Base-by-base conservation (phyloP, 257 asterid genomes). In the Nicotiana paniculata region DNA sequence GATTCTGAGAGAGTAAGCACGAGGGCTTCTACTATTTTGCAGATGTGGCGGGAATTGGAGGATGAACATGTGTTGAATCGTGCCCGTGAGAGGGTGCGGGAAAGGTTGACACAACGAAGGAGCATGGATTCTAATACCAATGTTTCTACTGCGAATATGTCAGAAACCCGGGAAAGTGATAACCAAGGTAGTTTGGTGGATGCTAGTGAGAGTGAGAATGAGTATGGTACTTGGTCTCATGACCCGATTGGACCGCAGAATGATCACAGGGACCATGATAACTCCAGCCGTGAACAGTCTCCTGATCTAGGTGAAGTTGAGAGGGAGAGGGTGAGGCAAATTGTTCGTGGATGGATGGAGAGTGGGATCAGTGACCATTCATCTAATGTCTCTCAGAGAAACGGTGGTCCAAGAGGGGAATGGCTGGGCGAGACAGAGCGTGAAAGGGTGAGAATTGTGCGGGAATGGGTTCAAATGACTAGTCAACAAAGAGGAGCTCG, bases 331-430 rank as follows among this genome's bases (percentile, higher is more conserved):
- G 99, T 96, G 79, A 90, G 98, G 89, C 97, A 92, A 67, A 94
- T 96, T 89, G 99, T 89, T 80, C 97, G 96, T 84, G 98, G 98
- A 77, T 94, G 98, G 99, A 91, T 94, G 97, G 99, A 93, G 90
- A 96, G 89, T 89, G 98, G 97, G 81, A 87, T 93, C 54, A 81
- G 88, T 77, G 97, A 90, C 48, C 86, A 83, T 82, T 83, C 97
- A 39, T 85, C 98, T 83, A 90, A 85, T 87, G 91, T 87, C 81
- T 76, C 88, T 83, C 96, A 88, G 87, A 85, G 96, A 86, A 91
- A 86, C 83, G 87, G 90, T 66, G 88, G 91, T 81, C 90, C 93
- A 51, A 89, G 98, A 85, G 93, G 93, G 58, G 97, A 96, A 83
- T 93, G 92, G 98, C 92, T 96, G 28, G 98, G 97, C 69, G 99